phyloP scores from a whole-genome alignment of 306 rosid species.

The Luffa acutangula region DNA sequence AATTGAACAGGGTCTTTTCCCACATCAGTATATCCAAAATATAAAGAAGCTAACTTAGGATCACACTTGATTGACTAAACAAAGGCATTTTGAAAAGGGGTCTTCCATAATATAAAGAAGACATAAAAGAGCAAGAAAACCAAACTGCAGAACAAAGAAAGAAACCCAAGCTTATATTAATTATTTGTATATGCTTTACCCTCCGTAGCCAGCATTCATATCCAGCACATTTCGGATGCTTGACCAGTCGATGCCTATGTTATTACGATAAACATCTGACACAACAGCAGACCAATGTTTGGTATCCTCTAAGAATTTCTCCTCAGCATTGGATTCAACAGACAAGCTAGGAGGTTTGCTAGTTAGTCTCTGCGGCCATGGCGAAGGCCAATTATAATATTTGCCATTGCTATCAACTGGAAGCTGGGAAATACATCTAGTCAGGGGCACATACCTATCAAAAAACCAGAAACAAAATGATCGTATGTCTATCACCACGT shows the following conservation, averaged over 20 bases:
- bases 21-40: neutral
- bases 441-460: slow-evolving; percentile 57
- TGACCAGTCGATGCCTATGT: slow-evolving; percentile 55
- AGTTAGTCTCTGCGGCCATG: slow-evolving; percentile 82
- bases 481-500: neutral
- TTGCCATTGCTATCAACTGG: slow-evolving; percentile 45
- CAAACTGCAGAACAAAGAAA: neutral
- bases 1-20: neutral
- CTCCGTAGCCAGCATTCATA: slow-evolving; percentile 95
- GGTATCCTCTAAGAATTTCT: slow-evolving; percentile 49
- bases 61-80: neutral
- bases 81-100: neutral
- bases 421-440: slow-evolving; percentile 52
- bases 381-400: slow-evolving; percentile 55
- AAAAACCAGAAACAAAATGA: slow-evolving; percentile 12
- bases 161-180: neutral
- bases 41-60: neutral
- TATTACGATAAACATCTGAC: slow-evolving; percentile 41
- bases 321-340: slow-evolving; percentile 25
- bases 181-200: slow-evolving; percentile 37
- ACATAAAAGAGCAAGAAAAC: neutral
- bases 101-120: neutral
- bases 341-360: slow-evolving; percentile 58
- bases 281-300: slow-evolving; percentile 57
- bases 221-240: slow-evolving; percentile 83